A percentile compares a stretch with the other conserved stretches of the same genome.
Evolutionary conservation across 2,329 filamentous ascomycete species (phyloP).

Genomic region (Rhynchosporium graminicola): DNA sequence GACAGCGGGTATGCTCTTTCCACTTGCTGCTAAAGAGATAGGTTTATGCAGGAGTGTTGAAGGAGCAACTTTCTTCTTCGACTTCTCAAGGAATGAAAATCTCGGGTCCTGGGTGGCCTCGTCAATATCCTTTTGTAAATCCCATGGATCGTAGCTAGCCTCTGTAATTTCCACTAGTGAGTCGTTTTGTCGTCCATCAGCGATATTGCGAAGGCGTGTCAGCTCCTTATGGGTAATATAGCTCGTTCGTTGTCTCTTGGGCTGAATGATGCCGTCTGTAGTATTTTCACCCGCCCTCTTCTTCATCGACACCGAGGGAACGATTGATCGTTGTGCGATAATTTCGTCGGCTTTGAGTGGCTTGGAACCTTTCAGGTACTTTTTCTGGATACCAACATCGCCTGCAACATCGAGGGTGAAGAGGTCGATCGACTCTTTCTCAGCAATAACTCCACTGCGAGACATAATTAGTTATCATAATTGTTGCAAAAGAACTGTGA

Average conservation of each 20-base stretch:
- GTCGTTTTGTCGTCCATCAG: slow-evolving; percentile 63
- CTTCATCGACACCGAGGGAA: slow-evolving; percentile 75
- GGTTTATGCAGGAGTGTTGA: slow-evolving; percentile 74
- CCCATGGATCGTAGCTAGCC: slow-evolving; percentile 81
- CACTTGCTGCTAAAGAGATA: slow-evolving; percentile 78
- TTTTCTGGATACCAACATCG: slow-evolving; percentile 64
- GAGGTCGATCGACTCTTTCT: slow-evolving; percentile 79
- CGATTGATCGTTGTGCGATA: slow-evolving; percentile 76
- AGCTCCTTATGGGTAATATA: slow-evolving; percentile 87
- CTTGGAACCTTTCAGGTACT: slow-evolving; percentile 70
- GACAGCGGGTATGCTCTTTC: slow-evolving; percentile 78
- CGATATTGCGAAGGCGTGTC: slow-evolving; percentile 73
- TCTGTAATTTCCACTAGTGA: slow-evolving; percentile 51
- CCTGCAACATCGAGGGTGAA: slow-evolving; percentile 81
- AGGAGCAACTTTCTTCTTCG: slow-evolving; percentile 69
- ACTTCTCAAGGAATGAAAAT: slow-evolving; percentile 67
- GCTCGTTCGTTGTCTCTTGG: slow-evolving; percentile 75
- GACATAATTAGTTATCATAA: slow-evolving; percentile 22
- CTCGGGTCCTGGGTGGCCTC: slow-evolving; percentile 50
- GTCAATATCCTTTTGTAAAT: slow-evolving; percentile 49
- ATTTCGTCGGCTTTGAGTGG: slow-evolving; percentile 89
- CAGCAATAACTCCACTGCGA: slow-evolving; percentile 76
- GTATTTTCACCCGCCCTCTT: slow-evolving; percentile 74
- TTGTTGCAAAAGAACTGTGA: slow-evolving; percentile 6
- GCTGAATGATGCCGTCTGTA: slow-evolving; percentile 68